Evolutionary conservation across 768 basidiomycete species (phyloP).

Genomic region (Mycena olivaceomarginata): DNA sequence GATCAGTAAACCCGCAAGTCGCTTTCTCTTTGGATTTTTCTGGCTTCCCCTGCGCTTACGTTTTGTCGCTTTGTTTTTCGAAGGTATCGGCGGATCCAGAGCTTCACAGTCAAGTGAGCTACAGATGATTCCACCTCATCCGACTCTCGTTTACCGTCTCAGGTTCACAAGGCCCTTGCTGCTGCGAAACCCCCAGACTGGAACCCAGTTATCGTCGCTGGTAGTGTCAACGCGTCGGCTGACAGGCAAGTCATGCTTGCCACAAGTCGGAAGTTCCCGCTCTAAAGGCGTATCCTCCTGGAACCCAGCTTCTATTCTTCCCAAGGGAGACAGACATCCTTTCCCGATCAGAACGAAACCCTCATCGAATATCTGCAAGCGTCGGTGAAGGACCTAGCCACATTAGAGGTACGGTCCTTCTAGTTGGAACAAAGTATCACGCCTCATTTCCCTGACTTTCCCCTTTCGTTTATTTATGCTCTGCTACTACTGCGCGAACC

Average conservation of each 20-base stretch:
- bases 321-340: constrained; percentile 89
- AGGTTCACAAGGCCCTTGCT: constrained; percentile 70
- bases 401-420: constrained; percentile 75
- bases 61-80: constrained; percentile 26
- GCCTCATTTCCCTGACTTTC: constrained; percentile 27
- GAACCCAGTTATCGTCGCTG: constrained; percentile 61
- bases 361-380: constrained; percentile 75
- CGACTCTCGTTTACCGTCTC: constrained; percentile 32
- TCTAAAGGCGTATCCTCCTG: constrained; percentile 28
- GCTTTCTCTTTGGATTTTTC: constrained; percentile 29
- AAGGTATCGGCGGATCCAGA: constrained; percentile 77
- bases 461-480: constrained; percentile 17
- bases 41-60: constrained; percentile 14
- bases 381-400: constrained; percentile 72
- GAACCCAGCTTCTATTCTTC: constrained; percentile 87
- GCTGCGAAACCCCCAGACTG: constrained; percentile 64
- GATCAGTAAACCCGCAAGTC: constrained; percentile 78
- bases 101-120: constrained; percentile 70
- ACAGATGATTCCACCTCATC: not conserved
- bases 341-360: constrained; percentile 82
- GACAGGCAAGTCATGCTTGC: constrained; percentile 73
- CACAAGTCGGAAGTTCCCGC: not conserved
- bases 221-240: constrained; percentile 84
- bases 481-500: not conserved
- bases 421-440: constrained; percentile 17